phyloP scores from a whole-genome alignment of 345 rosid genomes.

The Brassica rapa region DNA sequence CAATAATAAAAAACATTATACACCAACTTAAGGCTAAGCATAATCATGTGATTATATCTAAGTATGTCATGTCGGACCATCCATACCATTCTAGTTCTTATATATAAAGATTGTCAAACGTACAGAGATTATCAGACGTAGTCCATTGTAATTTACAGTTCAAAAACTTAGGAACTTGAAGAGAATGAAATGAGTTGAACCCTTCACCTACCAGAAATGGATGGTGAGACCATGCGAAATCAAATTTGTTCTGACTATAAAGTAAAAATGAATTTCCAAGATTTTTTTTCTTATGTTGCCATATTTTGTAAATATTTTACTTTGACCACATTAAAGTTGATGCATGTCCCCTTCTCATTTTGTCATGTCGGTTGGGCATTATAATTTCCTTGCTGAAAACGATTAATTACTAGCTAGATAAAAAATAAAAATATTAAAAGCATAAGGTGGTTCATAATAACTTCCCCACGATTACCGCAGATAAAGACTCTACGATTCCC shows the following conservation, averaged over 20 bases:
- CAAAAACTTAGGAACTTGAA: conserved; percentile 10
- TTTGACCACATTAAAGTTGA: conserved; percentile 38
- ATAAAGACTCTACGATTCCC: background rate
- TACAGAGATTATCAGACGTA: background rate
- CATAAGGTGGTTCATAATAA: conserved; percentile 26
- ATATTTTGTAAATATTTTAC: background rate
- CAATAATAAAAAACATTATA: background rate
- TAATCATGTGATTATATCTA: background rate
- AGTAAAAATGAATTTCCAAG: background rate
- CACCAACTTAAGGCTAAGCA: background rate
- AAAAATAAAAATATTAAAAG: background rate
- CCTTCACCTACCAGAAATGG: conserved; percentile 20
- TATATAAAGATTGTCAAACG: background rate
- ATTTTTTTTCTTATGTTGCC: background rate
- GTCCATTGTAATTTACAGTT: background rate
- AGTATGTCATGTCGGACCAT: background rate
- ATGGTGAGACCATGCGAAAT: background rate
- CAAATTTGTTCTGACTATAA: background rate
- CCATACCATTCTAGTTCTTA: conserved; percentile 3
- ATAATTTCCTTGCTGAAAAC: conserved; percentile 22
- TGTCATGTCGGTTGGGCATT: conserved; percentile 41
- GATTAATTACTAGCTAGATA: conserved; percentile 10
- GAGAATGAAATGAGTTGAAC: conserved; percentile 22
- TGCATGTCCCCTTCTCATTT: conserved; percentile 35
- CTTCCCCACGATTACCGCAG: conserved; percentile 35